These are phyloP conservation scores for Cordyceps fumosorosea DNA, from an alignment of 2,329 filamentous ascomycete genomes.

Conservation along the genomic window DNA sequence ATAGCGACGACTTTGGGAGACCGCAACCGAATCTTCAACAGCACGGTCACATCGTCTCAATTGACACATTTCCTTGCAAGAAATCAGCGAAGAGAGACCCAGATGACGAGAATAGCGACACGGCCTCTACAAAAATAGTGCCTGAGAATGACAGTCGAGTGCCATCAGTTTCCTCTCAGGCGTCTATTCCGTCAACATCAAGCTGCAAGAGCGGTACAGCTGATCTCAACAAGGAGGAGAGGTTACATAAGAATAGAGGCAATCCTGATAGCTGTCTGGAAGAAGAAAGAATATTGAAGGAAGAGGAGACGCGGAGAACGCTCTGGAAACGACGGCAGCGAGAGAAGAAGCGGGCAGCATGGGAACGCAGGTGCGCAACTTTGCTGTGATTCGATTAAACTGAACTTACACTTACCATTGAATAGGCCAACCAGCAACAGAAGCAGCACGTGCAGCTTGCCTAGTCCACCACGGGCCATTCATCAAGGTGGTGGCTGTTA, in stretches of 20 bases:
- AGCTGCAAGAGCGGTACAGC: background rate
- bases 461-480: slow-evolving; percentile 13
- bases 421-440: background rate
- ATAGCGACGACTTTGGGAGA: slow-evolving; percentile 11
- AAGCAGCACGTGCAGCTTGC: background rate
- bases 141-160: slow-evolving; percentile 5
- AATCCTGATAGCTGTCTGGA: background rate
- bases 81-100: background rate
- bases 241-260: background rate
- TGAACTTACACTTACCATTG: background rate
- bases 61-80: background rate
- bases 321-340: background rate
- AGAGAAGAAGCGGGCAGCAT: background rate
- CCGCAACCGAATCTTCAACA: background rate
- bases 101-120: no score
- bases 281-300: no score
- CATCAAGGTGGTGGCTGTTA: slow-evolving; percentile 16
- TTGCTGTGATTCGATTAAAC: background rate
- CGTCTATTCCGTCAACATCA: slow-evolving; percentile 1
- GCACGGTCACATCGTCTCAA: background rate
- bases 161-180: slow-evolving; percentile 2
- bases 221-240: background rate
- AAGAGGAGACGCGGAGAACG: background rate
- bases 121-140: background rate
- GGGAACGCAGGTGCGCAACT: slow-evolving; percentile 9